These are phyloP conservation scores for Neurospora africana DNA, from an alignment of 495 filamentous ascomycete species.

Conservation along the genomic window DNA sequence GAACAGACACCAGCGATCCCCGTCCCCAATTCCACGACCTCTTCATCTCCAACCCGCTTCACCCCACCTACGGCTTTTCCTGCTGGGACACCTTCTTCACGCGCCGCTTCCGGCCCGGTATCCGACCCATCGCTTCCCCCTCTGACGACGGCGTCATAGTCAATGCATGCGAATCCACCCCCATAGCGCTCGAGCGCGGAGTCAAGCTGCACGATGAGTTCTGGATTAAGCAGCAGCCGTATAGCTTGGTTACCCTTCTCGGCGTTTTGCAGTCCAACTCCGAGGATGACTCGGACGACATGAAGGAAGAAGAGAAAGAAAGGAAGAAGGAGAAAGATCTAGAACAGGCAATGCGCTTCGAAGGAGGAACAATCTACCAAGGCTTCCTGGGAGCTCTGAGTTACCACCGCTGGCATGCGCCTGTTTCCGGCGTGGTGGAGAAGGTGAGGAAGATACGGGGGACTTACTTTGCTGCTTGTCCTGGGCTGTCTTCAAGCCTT, in stretches of 20 bases:
- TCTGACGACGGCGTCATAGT: slow-evolving; percentile 24
- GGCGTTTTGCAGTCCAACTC: slow-evolving; percentile 6
- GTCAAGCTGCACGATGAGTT: slow-evolving; percentile 24
- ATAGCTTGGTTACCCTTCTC: slow-evolving; percentile 30
- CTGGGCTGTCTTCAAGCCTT: neutral
- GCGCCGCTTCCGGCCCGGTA: slow-evolving; percentile 25
- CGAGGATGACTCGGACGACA: neutral
- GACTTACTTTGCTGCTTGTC: slow-evolving; percentile 11
- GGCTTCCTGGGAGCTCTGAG: slow-evolving; percentile 33
- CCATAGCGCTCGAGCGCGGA: neutral
- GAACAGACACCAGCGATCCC: neutral
- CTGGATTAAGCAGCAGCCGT: slow-evolving; percentile 37
- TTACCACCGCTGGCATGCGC: slow-evolving; percentile 41
- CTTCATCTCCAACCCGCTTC: neutral
- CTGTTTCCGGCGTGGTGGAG: slow-evolving; percentile 28
- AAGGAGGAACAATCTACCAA: slow-evolving; percentile 31
- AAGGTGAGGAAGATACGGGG: slow-evolving; percentile 24
- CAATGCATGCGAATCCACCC: slow-evolving; percentile 31
- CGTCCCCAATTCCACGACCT: neutral
- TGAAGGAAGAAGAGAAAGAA: neutral
- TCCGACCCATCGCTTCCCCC: slow-evolving; percentile 26
- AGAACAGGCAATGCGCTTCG: slow-evolving; percentile 11
- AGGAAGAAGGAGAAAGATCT: neutral
- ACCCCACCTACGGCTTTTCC: neutral
- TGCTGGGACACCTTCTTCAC: slow-evolving; percentile 33